phyloP scores from a whole-genome alignment of 768 basidiomycete genomes.

The Clitopilus passeckerianus region DNA sequence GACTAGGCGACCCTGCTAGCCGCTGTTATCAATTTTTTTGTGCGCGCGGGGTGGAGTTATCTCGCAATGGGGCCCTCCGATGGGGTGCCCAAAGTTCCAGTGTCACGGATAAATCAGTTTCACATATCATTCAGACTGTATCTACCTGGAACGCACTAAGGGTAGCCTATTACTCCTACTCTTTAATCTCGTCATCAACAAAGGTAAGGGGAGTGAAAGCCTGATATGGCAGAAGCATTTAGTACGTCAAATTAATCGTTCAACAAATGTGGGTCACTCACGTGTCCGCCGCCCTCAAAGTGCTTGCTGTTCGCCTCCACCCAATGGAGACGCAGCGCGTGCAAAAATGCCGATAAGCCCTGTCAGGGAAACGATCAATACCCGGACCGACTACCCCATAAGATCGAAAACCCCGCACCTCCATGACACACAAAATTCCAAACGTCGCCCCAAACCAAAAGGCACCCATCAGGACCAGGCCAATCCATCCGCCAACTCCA shows the following conservation, averaged over 20 bases:
- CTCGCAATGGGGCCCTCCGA: not conserved
- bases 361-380: conserved; percentile 22
- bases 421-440: conserved; percentile 86
- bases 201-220: conserved; percentile 47
- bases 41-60: not conserved
- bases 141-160: not conserved
- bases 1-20: not conserved
- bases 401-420: conserved; percentile 51
- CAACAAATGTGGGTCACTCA: conserved; percentile 38
- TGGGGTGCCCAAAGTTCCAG: not conserved
- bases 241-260: conserved; percentile 15
- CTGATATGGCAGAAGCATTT: conserved; percentile 22
- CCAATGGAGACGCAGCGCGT: conserved; percentile 96
- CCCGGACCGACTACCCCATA: conserved; percentile 6
- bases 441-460: conserved; percentile 84
- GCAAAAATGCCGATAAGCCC: conserved; percentile 94
- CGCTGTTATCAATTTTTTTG: not conserved
- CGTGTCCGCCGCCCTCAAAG: conserved; percentile 86
- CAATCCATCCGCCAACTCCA: conserved; percentile 58
- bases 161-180: conserved; percentile 15
- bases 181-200: conserved; percentile 31
- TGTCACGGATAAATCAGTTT: not conserved
- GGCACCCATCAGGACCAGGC: conserved; percentile 40
- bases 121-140: not conserved
- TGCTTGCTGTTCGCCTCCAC: conserved; percentile 98